These are phyloP conservation scores for Wickerhamiella kurtzmanii DNA, from an alignment of 805 yeast genomes.

Conservation along the genomic window DNA sequence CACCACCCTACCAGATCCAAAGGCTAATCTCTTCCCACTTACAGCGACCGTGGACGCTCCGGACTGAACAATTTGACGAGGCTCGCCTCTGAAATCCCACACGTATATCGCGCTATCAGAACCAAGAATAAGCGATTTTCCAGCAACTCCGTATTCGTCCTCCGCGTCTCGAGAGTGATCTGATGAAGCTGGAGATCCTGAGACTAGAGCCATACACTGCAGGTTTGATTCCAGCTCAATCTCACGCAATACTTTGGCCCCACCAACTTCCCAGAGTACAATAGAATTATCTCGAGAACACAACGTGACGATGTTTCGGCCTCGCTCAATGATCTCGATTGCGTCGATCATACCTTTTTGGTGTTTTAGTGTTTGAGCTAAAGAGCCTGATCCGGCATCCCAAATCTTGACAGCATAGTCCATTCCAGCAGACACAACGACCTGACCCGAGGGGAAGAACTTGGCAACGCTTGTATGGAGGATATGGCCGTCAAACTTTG, in stretches of 20 bases:
- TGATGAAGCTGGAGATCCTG: neutral
- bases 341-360: conserved; percentile 40
- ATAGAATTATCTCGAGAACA: conserved; percentile 33
- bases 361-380: conserved; percentile 38
- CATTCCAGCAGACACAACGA: conserved; percentile 41
- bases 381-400: conserved; percentile 36
- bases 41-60: neutral
- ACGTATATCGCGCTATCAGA: conserved; percentile 23
- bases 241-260: conserved; percentile 32
- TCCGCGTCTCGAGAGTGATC: neutral
- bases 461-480: conserved; percentile 31
- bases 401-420: conserved; percentile 53
- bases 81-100: conserved; percentile 1
- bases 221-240: conserved; percentile 8
- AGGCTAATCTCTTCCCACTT: neutral
- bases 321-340: conserved; percentile 42
- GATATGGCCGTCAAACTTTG: conserved; percentile 37
- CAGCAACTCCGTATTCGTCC: conserved; percentile 38
- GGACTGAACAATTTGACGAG: neutral
- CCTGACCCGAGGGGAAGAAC: conserved; percentile 56
- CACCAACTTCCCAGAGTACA: conserved; percentile 57
- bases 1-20: neutral
- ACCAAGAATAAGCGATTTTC: conserved; percentile 26
- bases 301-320: conserved; percentile 48
- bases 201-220: conserved; percentile 2